Base-by-base conservation (phyloP, 2,329 filamentous ascomycete genomes). In the Alternaria brassicae region DNA sequence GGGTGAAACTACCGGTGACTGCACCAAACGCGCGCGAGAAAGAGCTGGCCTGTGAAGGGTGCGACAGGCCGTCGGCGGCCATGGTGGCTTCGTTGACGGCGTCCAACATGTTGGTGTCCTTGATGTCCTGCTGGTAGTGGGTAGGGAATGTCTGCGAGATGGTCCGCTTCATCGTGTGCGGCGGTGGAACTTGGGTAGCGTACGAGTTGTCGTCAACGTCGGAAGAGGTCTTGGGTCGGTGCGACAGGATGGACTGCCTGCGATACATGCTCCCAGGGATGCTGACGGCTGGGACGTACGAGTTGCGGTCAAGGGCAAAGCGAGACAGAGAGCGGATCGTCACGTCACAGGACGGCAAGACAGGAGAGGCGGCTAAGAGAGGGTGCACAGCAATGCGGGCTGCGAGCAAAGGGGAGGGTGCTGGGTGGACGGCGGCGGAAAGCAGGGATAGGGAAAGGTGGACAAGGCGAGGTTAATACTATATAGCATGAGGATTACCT, bases 211-310 rank as follows among this genome's bases (percentile, higher is more conserved):
- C 30, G 75, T 79, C 75, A 65, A 78, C 77, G 68, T 81, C 77
- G 67, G 84, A 81, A 48, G 75, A 77, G 19, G 76, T 77, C 66
- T 77, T 78, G 44, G 76, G 76, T 40, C 76, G 73, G 65, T 76
- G 75, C 53, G 74, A 68, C 65, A 77, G 72, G 60, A 73, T 68
- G 25, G 75, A 76, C 45, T 70, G 62, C 53, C 70, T 72, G 68
- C 72, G 76, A 72, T 77, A 69, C 72, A 75, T 77, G 44, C 44
- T 65, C 68, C 64, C 64, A 68, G 63, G 61, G 70, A 65, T 62
- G 68, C 65, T 63, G 61, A 50, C 50, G 55, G 53, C 45, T 28
- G 25, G 49, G 53, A 49, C 34, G 36, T 28, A 45, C 30, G 54
- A 53, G 53, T 25, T 58, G 48, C 49, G 54, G 56, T 54, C 54